These are phyloP conservation scores for Amaranthus palmeri DNA, from an alignment of 148 eudicot genomes.

Conservation along the genomic window DNA sequence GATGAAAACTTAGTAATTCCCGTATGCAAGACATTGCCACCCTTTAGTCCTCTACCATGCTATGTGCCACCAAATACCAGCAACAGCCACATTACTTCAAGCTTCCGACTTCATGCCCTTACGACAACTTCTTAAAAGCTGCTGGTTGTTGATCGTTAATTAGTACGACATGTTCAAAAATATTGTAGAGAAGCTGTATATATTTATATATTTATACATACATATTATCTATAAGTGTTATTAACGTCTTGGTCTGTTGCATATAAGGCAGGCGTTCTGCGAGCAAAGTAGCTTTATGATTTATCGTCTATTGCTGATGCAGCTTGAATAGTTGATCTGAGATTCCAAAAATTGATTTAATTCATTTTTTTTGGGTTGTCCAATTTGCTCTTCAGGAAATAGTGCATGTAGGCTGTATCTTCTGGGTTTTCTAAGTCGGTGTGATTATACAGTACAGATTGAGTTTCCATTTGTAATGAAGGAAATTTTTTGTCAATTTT, in stretches of 20 bases:
- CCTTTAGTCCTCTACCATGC: constrained; percentile 16
- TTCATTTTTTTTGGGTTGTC: neutral
- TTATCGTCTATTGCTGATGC: constrained; percentile 19
- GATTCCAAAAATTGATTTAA: constrained; percentile 22
- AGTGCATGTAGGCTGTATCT: constrained; percentile 10
- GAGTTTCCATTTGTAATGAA: constrained; percentile 7
- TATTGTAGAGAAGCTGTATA: neutral
- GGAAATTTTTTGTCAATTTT: neutral
- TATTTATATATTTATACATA: neutral
- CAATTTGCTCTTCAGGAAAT: neutral
- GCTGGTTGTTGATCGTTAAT: constrained; percentile 49
- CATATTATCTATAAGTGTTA: too few relatives aligned
- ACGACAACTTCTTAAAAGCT: constrained; percentile 71
- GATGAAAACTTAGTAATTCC: constrained; percentile 26
- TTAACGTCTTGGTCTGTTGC: neutral
- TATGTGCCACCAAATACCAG: constrained; percentile 48
- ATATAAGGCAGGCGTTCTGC: neutral
- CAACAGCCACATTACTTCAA: constrained; percentile 42
- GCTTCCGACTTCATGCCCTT: constrained; percentile 74
- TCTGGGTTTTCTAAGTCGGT: neutral
- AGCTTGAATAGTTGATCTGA: neutral
- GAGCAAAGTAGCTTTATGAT: neutral
- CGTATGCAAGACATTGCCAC: constrained; percentile 16
- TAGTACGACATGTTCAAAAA: neutral
- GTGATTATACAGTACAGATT: constrained; percentile 3